Conservation (phyloP, 2,329 filamentous ascomycete species). For the Penicillium sp. region DNA sequence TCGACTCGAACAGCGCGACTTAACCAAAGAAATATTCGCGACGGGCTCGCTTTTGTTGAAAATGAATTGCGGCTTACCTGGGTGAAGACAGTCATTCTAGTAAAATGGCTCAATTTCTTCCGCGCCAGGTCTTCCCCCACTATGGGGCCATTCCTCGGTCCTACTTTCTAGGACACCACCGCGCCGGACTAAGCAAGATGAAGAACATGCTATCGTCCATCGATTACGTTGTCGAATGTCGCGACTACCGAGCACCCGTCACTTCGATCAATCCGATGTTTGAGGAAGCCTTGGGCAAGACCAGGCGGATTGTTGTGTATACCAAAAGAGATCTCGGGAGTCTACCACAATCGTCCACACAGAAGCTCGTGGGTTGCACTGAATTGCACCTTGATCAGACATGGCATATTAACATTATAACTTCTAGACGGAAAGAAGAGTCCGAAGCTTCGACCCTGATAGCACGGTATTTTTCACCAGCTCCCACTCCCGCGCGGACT, state of each 20-base stretch:
- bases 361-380: conserved; percentile 33
- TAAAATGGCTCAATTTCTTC: conserved; percentile 54
- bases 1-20: neutral
- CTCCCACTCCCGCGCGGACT: conserved; percentile 28
- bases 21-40: no score
- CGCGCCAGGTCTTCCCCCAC: conserved; percentile 65
- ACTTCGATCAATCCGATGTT: conserved; percentile 87
- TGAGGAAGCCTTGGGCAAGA: conserved; percentile 67
- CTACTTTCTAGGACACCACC: conserved; percentile 93
- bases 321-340: conserved; percentile 77
- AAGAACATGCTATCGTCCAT: conserved; percentile 71
- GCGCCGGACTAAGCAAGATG: conserved; percentile 74
- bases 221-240: conserved; percentile 86
- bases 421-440: conserved; percentile 28
- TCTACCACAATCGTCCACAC: conserved; percentile 36
- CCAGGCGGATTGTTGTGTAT: conserved; percentile 75
- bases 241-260: conserved; percentile 84
- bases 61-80: conserved; percentile 7
- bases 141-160: conserved; percentile 74
- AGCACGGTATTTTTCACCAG: conserved; percentile 35
- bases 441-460: conserved; percentile 32
- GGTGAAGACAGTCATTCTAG: neutral
- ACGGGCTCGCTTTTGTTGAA: conserved; percentile 1
- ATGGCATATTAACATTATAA: conserved; percentile 1
- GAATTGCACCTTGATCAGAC: neutral